A percentile compares a stretch with the other conserved stretches of the same genome.
These are phyloP conservation scores for Annulohypoxylon maeteangense DNA, from an alignment of 495 filamentous ascomycete species.

Conservation along the genomic window DNA sequence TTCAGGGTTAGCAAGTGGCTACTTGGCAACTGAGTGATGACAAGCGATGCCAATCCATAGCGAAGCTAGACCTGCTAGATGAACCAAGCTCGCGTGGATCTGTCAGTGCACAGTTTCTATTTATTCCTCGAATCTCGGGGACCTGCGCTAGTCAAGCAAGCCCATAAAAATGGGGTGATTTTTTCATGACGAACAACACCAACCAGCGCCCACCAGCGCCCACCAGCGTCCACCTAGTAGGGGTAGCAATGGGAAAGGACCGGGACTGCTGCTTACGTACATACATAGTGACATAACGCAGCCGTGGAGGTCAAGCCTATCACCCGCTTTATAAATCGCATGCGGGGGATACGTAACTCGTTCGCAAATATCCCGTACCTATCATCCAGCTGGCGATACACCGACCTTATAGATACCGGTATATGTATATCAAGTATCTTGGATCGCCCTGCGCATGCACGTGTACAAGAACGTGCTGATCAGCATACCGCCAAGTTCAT, in stretches of 20 bases:
- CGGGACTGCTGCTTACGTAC: slow-evolving; percentile 28
- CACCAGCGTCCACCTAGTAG: neutral
- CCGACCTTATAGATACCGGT: slow-evolving; percentile 1
- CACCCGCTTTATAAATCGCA: slow-evolving; percentile 19
- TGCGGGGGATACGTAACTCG: slow-evolving; percentile 34
- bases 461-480: slow-evolving; percentile 27
- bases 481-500: slow-evolving; percentile 13
- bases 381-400: slow-evolving; percentile 28
- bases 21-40: slow-evolving; percentile 20
- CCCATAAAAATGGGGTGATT: slow-evolving; percentile 46
- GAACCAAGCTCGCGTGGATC: slow-evolving; percentile 36
- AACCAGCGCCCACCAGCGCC: neutral
- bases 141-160: slow-evolving; percentile 38
- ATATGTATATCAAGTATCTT: slow-evolving; percentile 15
- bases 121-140: slow-evolving; percentile 43
- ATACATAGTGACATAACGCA: slow-evolving; percentile 18
- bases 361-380: slow-evolving; percentile 33
- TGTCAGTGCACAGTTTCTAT: slow-evolving; percentile 25
- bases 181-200: slow-evolving; percentile 20
- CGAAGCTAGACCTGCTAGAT: slow-evolving; percentile 5
- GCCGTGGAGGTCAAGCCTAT: slow-evolving; percentile 8
- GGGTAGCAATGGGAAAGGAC: neutral
- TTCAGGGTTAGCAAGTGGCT: slow-evolving; percentile 13
- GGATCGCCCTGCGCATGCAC: slow-evolving; percentile 20
- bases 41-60: slow-evolving; percentile 21